Percentiles rank a stretch among this genome's conserved stretches.
phyloP scores from a whole-genome alignment of 441 rosid genomes.

The Jatropha multifida region DNA sequence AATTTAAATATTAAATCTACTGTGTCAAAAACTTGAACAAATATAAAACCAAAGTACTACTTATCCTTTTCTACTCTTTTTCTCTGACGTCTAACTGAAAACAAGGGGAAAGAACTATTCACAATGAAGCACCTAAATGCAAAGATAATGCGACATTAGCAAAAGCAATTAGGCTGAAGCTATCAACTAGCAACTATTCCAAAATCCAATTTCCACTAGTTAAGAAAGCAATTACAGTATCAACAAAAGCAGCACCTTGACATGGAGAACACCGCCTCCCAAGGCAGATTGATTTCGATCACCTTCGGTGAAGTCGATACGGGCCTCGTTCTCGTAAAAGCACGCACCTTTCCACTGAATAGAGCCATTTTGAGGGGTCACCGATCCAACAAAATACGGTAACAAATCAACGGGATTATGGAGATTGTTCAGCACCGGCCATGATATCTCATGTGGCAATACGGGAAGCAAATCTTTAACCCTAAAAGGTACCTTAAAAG shows the following conservation, averaged over 20 bases:
- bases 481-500: constrained; percentile 67
- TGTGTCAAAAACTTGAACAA: not conserved
- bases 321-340: constrained; percentile 78
- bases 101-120: not conserved
- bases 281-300: constrained; percentile 54
- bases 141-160: not conserved
- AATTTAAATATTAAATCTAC: not conserved
- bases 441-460: constrained; percentile 79
- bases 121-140: not conserved
- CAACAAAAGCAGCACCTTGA: constrained; percentile 43
- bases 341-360: constrained; percentile 89
- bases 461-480: constrained; percentile 78
- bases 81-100: not conserved
- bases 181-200: not conserved
- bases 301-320: constrained; percentile 56
- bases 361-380: constrained; percentile 55
- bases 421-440: constrained; percentile 87
- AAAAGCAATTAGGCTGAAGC: not conserved
- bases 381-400: constrained; percentile 78
- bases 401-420: constrained; percentile 81
- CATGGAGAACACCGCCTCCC: constrained; percentile 83
- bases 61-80: not conserved
- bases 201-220: not conserved
- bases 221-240: not conserved
- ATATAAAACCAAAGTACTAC: not conserved